phyloP scores from a whole-genome alignment of 1,284 basidiomycete genomes.

The Athelia sp. region DNA sequence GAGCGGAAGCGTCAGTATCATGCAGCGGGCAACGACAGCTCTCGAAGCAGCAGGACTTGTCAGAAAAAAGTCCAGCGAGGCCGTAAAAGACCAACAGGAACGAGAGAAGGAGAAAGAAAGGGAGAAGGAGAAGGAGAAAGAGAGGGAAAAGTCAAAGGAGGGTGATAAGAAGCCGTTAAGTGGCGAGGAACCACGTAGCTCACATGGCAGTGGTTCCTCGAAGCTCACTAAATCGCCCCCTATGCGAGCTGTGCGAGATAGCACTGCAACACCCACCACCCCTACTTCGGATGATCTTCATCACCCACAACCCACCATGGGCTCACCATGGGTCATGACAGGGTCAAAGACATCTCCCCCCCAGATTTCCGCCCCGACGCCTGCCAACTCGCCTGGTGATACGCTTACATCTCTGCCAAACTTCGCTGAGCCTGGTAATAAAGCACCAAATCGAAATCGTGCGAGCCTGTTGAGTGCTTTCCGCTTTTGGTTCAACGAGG shows the following conservation, averaged over 20 bases:
- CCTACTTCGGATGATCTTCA: constrained; percentile 42
- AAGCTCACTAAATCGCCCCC: constrained; percentile 69
- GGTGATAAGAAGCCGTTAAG: constrained; percentile 34
- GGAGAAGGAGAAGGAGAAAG: constrained; percentile 31
- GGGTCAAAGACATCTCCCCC: constrained; percentile 37
- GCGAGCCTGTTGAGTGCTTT: constrained; percentile 71
- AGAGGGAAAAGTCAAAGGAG: constrained; percentile 34
- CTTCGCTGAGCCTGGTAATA: constrained; percentile 33
- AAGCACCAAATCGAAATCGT: constrained; percentile 44
- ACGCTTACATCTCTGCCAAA: constrained; percentile 52
- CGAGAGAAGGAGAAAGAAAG: constrained; percentile 36
- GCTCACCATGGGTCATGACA: constrained; percentile 71
- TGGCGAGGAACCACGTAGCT: constrained; percentile 56
- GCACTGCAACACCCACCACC: constrained; percentile 36
- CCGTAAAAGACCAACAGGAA: constrained; percentile 55
- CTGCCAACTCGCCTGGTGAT: constrained; percentile 48
- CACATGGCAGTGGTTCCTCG: constrained; percentile 55
- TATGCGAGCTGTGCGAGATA: constrained; percentile 46
- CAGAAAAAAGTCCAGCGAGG: constrained; percentile 74
- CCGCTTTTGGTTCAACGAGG: constrained; percentile 77
- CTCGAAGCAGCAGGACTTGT: constrained; percentile 77
- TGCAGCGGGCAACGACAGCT: constrained; percentile 90
- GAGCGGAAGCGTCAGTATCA: constrained; percentile 86
- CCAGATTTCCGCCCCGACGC: constrained; percentile 34
- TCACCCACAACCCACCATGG: constrained; percentile 35